phyloP scores from a whole-genome alignment of 2,329 filamentous ascomycete genomes.

The Fusarium sarcochroum region DNA sequence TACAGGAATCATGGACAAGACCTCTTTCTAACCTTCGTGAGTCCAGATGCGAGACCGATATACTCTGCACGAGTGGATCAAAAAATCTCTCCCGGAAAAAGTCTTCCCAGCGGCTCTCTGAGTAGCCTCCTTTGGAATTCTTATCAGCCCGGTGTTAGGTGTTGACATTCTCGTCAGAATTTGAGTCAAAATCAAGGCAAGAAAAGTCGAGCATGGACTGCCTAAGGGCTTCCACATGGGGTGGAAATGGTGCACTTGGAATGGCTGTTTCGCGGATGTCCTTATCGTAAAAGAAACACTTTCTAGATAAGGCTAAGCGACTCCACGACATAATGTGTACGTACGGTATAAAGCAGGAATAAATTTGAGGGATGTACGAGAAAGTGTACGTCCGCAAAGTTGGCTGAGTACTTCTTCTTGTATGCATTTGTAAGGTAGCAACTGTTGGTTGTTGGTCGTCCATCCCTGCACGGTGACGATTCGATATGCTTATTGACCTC shows the following conservation, averaged over 20 bases:
- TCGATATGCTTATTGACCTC: too few relatives aligned
- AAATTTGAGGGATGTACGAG: too few relatives aligned
- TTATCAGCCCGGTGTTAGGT: neutral
- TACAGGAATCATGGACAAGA: neutral
- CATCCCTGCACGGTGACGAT: too few relatives aligned
- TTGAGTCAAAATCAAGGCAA: neutral
- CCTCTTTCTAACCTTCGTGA: neutral
- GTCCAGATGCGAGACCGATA: neutral
- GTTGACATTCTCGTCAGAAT: neutral
- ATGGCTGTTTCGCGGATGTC: neutral
- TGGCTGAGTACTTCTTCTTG: too few relatives aligned
- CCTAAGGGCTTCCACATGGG: neutral
- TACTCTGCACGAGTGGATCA: neutral
- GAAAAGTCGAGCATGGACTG: neutral
- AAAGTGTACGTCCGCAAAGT: too few relatives aligned
- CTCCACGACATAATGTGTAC: too few relatives aligned
- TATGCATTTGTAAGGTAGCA: too few relatives aligned
- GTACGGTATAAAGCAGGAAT: too few relatives aligned
- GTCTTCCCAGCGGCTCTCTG: too few relatives aligned
- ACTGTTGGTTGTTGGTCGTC: too few relatives aligned
- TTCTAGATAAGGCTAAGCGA: too few relatives aligned
- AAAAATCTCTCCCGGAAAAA: neutral
- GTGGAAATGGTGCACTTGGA: neutral
- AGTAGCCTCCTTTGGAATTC: too few relatives aligned
- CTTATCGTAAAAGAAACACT: neutral